These are phyloP conservation scores for Monosporozyma aerobia DNA, from an alignment of 805 yeast genomes.

Conservation along the genomic window DNA sequence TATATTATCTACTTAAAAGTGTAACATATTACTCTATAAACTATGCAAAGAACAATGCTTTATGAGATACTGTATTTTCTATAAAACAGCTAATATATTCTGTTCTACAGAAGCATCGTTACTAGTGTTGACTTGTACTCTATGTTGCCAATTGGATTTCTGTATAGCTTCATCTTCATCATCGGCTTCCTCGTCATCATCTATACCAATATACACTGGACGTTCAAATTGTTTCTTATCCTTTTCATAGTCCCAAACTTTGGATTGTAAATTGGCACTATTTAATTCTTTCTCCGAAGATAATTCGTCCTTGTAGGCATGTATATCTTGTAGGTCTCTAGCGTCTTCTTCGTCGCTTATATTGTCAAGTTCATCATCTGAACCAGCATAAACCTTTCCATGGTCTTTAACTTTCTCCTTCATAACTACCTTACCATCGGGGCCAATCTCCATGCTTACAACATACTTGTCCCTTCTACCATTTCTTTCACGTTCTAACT, in stretches of 20 bases:
- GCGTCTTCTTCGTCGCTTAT: constrained; percentile 33
- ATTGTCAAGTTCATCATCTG: constrained; percentile 27
- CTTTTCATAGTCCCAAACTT: constrained; percentile 52
- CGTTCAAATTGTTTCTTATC: constrained; percentile 48
- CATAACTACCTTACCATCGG: constrained; percentile 70
- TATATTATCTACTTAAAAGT: not conserved
- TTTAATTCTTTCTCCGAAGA: constrained; percentile 10
- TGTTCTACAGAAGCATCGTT: constrained; percentile 21
- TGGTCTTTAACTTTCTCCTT: constrained; percentile 35
- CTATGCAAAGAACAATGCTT: not conserved
- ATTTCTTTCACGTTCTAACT: constrained; percentile 43
- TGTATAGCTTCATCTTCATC: not conserved
- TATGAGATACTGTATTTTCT: not conserved
- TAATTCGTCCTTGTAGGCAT: constrained; percentile 19
- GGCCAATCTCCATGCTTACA: constrained; percentile 63
- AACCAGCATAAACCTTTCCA: constrained; percentile 17
- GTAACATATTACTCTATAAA: not conserved
- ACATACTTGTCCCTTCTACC: constrained; percentile 67
- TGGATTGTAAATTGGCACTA: constrained; percentile 24
- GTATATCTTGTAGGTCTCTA: constrained; percentile 24
- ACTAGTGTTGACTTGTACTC: constrained; percentile 19
- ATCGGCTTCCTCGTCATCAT: not conserved
- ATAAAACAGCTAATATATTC: constrained; percentile 23
- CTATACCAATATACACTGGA: constrained; percentile 35
- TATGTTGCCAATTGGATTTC: constrained; percentile 7